A percentile compares a stretch with the other conserved stretches of the same genome.
These are phyloP conservation scores for Farysia itapuensis DNA, from an alignment of 1,284 basidiomycete species.

Conservation along the genomic window DNA sequence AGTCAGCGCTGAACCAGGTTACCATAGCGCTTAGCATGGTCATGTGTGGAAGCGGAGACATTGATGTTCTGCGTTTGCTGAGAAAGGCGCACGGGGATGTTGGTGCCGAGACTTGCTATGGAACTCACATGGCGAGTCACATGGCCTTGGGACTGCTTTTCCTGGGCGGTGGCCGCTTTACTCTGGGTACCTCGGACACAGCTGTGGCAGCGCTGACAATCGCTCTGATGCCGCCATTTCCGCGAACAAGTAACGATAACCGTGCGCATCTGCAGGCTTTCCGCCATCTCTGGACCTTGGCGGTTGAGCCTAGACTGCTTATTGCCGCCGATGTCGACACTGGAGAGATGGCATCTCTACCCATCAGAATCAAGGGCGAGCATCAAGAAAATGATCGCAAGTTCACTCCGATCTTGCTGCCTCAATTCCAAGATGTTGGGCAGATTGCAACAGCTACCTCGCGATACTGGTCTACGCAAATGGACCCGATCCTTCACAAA, in stretches of 20 bases:
- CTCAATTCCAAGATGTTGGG: conserved; percentile 76
- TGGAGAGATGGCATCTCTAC: conserved; percentile 39
- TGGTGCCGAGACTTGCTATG: conserved; percentile 67
- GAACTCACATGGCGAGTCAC: conserved; percentile 85
- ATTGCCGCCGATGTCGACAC: conserved; percentile 67
- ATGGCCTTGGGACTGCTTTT: conserved; percentile 90
- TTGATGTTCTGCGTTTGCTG: conserved; percentile 83
- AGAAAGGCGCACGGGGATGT: conserved; percentile 89
- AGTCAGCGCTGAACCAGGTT: conserved; percentile 83
- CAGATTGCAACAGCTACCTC: conserved; percentile 85
- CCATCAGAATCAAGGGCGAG: conserved; percentile 13
- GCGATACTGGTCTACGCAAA: conserved; percentile 70
- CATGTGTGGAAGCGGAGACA: conserved; percentile 94
- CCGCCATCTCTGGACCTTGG: conserved; percentile 92
- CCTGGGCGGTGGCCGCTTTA: conserved; percentile 88
- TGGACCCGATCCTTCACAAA: conserved; percentile 2
- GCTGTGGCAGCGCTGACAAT: conserved; percentile 86
- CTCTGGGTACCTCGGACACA: conserved; percentile 85
- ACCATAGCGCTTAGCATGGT: conserved; percentile 83
- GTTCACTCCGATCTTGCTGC: conserved; percentile 76
- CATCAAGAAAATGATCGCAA: not conserved
- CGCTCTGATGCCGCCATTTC: conserved; percentile 71
- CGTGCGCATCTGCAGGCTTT: conserved; percentile 88
- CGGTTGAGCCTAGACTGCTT: conserved; percentile 88
- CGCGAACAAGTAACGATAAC: conserved; percentile 78